phyloP scores from a whole-genome alignment of 495 filamentous ascomycete genomes.

The Pyrenopolyporus hunteri region DNA sequence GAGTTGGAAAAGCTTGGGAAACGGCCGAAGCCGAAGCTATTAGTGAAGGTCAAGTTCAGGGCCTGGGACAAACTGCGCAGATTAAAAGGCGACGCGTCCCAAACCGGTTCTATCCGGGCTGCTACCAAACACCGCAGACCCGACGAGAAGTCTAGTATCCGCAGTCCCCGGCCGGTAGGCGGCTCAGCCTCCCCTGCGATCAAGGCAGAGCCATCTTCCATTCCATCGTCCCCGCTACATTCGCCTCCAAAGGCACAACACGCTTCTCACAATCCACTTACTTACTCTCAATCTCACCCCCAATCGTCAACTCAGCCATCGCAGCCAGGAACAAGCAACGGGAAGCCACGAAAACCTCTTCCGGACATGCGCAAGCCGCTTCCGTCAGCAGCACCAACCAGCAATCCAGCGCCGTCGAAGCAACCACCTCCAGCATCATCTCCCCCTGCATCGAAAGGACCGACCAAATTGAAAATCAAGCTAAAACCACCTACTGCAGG shows the following conservation, averaged over 20 bases:
- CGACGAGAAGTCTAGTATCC: conserved; percentile 11
- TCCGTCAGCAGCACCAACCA: conserved; percentile 41
- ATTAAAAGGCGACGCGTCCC: conserved; percentile 10
- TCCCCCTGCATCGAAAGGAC: conserved; percentile 24
- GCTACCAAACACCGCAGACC: conserved; percentile 26
- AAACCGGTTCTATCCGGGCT: conserved; percentile 34
- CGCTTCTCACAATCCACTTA: not conserved
- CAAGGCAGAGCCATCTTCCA: conserved; percentile 23
- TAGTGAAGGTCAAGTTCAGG: conserved; percentile 34
- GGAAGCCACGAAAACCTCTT: conserved; percentile 39
- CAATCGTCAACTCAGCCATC: conserved; percentile 22
- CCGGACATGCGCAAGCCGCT: conserved; percentile 49
- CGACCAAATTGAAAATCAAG: conserved; percentile 49
- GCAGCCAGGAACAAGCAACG: conserved; percentile 19
- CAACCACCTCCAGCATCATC: conserved; percentile 26
- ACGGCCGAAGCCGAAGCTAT: conserved; percentile 5
- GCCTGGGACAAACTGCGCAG: conserved; percentile 34
- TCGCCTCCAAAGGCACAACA: not conserved
- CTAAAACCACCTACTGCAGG: conserved; percentile 37
- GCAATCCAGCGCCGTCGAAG: conserved; percentile 33
- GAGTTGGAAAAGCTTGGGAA: conserved; percentile 24
- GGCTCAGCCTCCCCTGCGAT: conserved; percentile 9
- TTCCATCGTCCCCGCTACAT: conserved; percentile 5
- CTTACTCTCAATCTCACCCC: not conserved
- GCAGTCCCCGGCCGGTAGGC: conserved; percentile 10